Evolutionary conservation across 306 rosid genomes (phyloP), one percentile per base, ranked within the genome.

Genomic region (Pyrus pyrifolia): DNA sequence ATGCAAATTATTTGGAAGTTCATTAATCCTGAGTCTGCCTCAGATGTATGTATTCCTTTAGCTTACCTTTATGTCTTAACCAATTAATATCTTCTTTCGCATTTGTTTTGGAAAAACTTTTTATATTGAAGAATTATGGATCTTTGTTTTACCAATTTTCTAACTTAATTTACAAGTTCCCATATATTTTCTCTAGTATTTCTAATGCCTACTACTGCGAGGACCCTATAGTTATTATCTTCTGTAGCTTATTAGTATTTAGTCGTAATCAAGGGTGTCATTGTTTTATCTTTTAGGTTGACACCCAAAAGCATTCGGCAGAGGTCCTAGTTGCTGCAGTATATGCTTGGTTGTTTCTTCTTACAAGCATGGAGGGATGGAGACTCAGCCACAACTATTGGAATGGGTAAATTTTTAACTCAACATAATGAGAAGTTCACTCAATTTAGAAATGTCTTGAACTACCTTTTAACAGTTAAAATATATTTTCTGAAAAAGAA

Each of bases 291-390:
- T 25, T 2, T 74, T 63, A 85, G 86, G 67, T 45, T 17, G n/a
- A 11, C 33, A 57, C 62, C 33, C 73, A 57, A 29, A 81, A 82
- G 55, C 76, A 45, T 62, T 63, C 70, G 1, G 70, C 78, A 25
- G 66, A 59, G 2, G 42, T 73, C 13, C 68, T 82, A 22, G 70
- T 80, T 69, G 82, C 81, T 6, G 83, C 85, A 53, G 51, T 78
- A 49, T 71, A 77, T 27, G 64, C 86, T 74, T 85, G 89, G 89
- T 49, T 69, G 22, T 83, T 85, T 63, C 82, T 85, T 60, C 78
- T 80, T 45, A 35, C 89, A 58, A 57, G 69, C 10, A 30, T 67
- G 60, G 82, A 80, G 51, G 76, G 78, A 51, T 80, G 84, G 70
- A 65, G 76, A 14, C 70, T 82, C 68, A 77, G 27, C 69, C 44